These are phyloP conservation scores for Royoungia palumana DNA, from an alignment of 768 basidiomycete genomes.

Conservation along the genomic window DNA sequence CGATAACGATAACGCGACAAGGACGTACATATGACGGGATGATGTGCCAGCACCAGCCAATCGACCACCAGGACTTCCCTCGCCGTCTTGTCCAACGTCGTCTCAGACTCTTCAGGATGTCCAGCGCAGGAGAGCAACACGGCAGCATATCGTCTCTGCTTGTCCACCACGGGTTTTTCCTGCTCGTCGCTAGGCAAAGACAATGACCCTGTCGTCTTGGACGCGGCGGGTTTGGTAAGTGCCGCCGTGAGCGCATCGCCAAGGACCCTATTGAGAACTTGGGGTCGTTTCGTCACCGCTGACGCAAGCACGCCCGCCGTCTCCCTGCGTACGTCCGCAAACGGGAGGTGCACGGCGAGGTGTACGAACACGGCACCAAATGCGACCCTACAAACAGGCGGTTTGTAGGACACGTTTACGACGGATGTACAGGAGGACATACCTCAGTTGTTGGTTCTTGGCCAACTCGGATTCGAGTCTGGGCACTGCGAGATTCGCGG, in stretches of 20 bases:
- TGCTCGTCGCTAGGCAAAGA: constrained; percentile 30
- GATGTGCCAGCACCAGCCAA: constrained; percentile 69
- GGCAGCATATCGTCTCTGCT: constrained; percentile 49
- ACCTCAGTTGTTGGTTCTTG: constrained; percentile 59
- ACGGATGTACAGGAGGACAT: not conserved
- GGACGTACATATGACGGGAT: constrained; percentile 56
- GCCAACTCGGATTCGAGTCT: constrained; percentile 48
- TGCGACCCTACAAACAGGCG: constrained; percentile 41
- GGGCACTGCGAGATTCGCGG: constrained; percentile 47
- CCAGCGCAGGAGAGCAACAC: constrained; percentile 52
- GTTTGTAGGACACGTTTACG: too few relatives aligned
- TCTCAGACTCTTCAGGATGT: constrained; percentile 40
- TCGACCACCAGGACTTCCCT: constrained; percentile 50
- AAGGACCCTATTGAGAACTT: constrained; percentile 50
- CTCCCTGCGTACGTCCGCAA: constrained; percentile 50
- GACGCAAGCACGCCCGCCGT: constrained; percentile 42
- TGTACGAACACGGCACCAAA: constrained; percentile 68
- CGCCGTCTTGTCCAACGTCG: constrained; percentile 32
- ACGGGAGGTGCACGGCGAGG: constrained; percentile 57
- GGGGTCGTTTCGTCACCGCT: constrained; percentile 40
- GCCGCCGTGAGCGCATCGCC: constrained; percentile 55
- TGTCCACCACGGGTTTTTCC: constrained; percentile 42
- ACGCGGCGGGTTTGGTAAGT: constrained; percentile 37
- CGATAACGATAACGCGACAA: not conserved
- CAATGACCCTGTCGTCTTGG: constrained; percentile 19